Percentiles rank a stretch among this genome's conserved stretches.
phyloP scores from a whole-genome alignment of 176 grass and related monocot species.

The Musa schizocarpa region DNA sequence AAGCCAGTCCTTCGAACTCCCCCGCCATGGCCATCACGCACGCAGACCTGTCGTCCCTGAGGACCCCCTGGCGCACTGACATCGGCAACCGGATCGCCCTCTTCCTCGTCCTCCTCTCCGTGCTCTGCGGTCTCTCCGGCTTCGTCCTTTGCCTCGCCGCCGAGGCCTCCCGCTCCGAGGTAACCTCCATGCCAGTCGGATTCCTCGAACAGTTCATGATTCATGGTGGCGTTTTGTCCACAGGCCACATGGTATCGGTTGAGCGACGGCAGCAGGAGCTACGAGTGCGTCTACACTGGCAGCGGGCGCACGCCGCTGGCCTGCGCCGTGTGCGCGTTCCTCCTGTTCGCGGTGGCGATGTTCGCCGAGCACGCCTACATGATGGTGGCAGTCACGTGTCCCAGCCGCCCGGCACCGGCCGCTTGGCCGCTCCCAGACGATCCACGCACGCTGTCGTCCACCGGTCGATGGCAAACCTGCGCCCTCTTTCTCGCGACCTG shows the following conservation, averaged over 20 bases:
- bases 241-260: constrained; percentile 68
- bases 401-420: neutral
- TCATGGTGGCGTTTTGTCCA: neutral
- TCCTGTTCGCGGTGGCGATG: constrained; percentile 81
- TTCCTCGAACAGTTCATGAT: neutral
- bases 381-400: constrained; percentile 55
- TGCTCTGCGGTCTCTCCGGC: constrained; percentile 56
- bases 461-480: constrained; percentile 36
- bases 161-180: constrained; percentile 72
- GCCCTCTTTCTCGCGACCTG: constrained; percentile 78
- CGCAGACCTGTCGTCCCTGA: constrained; percentile 60
- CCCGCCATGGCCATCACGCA: constrained; percentile 60
- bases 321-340: constrained; percentile 63
- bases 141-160: constrained; percentile 88
- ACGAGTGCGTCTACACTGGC: constrained; percentile 58
- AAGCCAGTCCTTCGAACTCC: neutral
- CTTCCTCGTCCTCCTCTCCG: constrained; percentile 58
- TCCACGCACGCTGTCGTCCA: constrained; percentile 18
- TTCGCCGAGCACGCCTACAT: constrained; percentile 85
- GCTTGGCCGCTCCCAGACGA: constrained; percentile 37
- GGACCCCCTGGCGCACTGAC: constrained; percentile 18
- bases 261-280: constrained; percentile 26
- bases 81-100: constrained; percentile 40
- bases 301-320: constrained; percentile 48
- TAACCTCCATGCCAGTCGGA: neutral